Base-by-base conservation (phyloP, 2,329 filamentous ascomycete species). In the Clonostachys rhizophaga region DNA sequence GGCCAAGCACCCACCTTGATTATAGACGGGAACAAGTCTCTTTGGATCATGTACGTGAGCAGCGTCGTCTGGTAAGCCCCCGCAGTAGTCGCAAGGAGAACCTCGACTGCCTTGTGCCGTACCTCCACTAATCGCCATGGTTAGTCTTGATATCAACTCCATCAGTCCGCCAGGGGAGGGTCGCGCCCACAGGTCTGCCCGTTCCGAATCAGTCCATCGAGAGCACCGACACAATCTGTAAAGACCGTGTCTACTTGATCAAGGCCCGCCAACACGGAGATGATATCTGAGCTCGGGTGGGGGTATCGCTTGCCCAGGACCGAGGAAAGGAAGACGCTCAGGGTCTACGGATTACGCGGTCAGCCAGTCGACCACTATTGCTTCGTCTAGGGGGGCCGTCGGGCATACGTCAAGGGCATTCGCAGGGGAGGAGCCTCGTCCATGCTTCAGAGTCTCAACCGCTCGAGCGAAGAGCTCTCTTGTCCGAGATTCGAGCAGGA, bases 1-100 rank as follows among this genome's bases (percentile, higher is more conserved):
- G 12, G 5, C 13, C 14, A 46, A 42, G 52, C 50, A 39, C 70
- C 47, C 64, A 94, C 90, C 82, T 95, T 96, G 83, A 96, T 96
- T 46, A 97, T 78, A 9, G 91, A 86, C 17, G 92, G 92, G 60
- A 99, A 99, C 35, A 97, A 76, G 63, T 99, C 94, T 55, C 90
- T 79, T 61, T 97, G 91, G 39, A 94, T 94, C 60, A 99, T 90
- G 67, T 97, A 99, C 2, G 91, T 95, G 47, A 96, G 78, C 18
- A 99, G 76, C 43, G 90, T 94, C 5, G 94, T 97, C 67, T 95
- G 91, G 65, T 96, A 97, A 48, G 91, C 91, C n/a, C 92, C 91
- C 10, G 91, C 89, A 7, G 90, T 88, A 47, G 96, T 84, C 13
- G 91, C 86, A 49, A 96, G 77, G 8, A 91, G 84, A 40, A 89